Conservation (phyloP, 2,329 filamentous ascomycete species). For the Penicillium sp. region DNA sequence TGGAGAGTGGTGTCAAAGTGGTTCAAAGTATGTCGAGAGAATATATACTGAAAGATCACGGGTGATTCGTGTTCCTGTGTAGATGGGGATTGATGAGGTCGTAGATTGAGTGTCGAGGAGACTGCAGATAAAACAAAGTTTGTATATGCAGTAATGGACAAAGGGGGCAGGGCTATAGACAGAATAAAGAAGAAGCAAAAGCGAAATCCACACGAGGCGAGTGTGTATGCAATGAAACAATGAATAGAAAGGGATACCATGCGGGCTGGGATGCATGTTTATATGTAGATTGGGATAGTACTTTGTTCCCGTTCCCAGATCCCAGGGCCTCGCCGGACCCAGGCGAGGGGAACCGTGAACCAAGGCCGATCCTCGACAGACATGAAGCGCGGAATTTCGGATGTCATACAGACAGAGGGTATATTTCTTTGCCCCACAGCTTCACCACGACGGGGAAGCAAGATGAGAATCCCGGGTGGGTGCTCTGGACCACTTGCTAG, state of each 20-base stretch:
- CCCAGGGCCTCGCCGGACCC: slow-evolving; percentile 15
- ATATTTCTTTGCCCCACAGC: slow-evolving; percentile 20
- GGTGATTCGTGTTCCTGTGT: slow-evolving; percentile 4
- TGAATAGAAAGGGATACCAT: slow-evolving; percentile 21
- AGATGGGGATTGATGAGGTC: slow-evolving; percentile 10
- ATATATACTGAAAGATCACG: slow-evolving; percentile 18
- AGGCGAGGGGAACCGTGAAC: slow-evolving; percentile 28
- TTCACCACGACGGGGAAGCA: slow-evolving; percentile 23
- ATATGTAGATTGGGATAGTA: slow-evolving; percentile 30
- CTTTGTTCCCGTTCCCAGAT: slow-evolving; percentile 10
- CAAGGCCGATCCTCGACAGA: slow-evolving; percentile 23
- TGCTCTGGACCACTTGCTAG: slow-evolving; percentile 12
- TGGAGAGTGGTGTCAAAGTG: slow-evolving; percentile 14
- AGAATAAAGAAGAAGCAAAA: slow-evolving; percentile 18
- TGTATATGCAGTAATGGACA: slow-evolving; percentile 23
- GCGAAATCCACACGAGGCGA: slow-evolving; percentile 28
- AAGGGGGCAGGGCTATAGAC: slow-evolving; percentile 12
- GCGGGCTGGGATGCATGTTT: slow-evolving; percentile 36
- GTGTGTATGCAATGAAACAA: slow-evolving; percentile 26
- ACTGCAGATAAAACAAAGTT: slow-evolving; percentile 15
- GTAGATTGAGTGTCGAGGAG: neutral
- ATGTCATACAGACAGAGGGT: slow-evolving; percentile 28
- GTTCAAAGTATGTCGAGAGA: slow-evolving; percentile 2
- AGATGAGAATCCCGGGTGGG: slow-evolving; percentile 18
- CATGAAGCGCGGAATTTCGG: slow-evolving; percentile 23